Conservation (phyloP, 177 flowering plant genomes). For the Vitis hybrid region DNA sequence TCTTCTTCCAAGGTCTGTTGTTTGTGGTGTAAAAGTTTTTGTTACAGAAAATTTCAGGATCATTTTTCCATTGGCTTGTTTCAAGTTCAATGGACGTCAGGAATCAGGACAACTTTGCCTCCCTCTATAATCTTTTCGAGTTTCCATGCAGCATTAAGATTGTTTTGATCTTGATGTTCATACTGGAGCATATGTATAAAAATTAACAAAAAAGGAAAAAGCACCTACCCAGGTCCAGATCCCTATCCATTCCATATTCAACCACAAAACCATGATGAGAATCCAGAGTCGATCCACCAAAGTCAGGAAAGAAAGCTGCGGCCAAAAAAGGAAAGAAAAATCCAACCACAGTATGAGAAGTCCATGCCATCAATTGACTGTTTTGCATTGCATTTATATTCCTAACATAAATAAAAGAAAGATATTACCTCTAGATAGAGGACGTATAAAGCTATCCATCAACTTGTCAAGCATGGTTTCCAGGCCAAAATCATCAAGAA, state of each 20-base stretch:
- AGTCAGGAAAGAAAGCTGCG: constrained; percentile 90
- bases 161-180: background rate
- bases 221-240: constrained; percentile 77
- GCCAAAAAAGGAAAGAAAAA: constrained; percentile 3
- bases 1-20: too few relatives aligned
- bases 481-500: constrained; percentile 98
- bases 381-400: background rate
- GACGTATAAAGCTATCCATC: constrained; percentile 77
- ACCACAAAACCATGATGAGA: constrained; percentile 98
- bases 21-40: too few relatives aligned
- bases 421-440: constrained; percentile 66
- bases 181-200: background rate
- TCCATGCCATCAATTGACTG: background rate
- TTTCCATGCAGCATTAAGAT: background rate
- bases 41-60: too few relatives aligned
- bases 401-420: background rate
- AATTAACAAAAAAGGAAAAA: constrained; percentile 5
- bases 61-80: too few relatives aligned
- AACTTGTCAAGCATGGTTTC: constrained; percentile 87
- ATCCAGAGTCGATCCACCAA: constrained; percentile 87
- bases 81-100: too few relatives aligned
- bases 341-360: constrained; percentile 5
- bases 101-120: too few relatives aligned
- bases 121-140: background rate
- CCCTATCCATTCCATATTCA: constrained; percentile 88